phyloP scores from a whole-genome alignment of 805 yeast genomes.

The Grigorovia yakushimaensis region DNA sequence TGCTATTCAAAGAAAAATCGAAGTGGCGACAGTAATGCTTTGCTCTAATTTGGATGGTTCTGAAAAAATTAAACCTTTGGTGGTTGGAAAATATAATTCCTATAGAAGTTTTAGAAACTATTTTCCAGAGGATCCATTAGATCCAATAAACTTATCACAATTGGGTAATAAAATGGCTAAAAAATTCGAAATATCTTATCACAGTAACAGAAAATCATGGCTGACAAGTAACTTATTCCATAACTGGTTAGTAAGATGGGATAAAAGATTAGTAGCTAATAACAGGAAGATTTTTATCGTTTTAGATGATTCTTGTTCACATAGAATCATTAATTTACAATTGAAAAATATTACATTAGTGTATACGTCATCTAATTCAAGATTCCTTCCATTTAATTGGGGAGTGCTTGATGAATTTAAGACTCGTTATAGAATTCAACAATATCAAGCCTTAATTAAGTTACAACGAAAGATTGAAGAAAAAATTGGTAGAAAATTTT shows the following conservation, averaged over 20 bases:
- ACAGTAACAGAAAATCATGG: constrained; percentile 54
- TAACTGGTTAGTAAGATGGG: constrained; percentile 50
- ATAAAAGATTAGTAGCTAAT: constrained; percentile 42
- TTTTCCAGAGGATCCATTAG: constrained; percentile 26
- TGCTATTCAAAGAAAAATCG: constrained; percentile 26
- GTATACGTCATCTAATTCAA: constrained; percentile 31
- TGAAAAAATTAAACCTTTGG: constrained; percentile 50
- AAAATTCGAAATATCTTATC: constrained; percentile 44
- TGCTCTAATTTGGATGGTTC: constrained; percentile 56
- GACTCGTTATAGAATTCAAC: constrained; percentile 46
- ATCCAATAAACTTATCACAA: constrained; percentile 18
- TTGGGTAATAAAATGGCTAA: constrained; percentile 39
- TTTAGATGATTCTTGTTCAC: constrained; percentile 54
- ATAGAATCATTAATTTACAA: constrained; percentile 45
- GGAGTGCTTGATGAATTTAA: constrained; percentile 57
- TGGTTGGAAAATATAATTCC: constrained; percentile 49
- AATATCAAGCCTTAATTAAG: constrained; percentile 34
- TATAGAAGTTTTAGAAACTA: constrained; percentile 33
- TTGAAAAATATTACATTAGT: constrained; percentile 34
- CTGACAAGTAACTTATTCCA: constrained; percentile 53
- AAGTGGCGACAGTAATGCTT: constrained; percentile 47
- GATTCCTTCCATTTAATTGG: constrained; percentile 52
- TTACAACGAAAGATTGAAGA: constrained; percentile 18
- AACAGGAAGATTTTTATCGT: constrained; percentile 45
- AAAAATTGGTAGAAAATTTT: constrained; percentile 10